Conservation (phyloP, 768 basidiomycete genomes). For the Lentinula raphanica region DNA sequence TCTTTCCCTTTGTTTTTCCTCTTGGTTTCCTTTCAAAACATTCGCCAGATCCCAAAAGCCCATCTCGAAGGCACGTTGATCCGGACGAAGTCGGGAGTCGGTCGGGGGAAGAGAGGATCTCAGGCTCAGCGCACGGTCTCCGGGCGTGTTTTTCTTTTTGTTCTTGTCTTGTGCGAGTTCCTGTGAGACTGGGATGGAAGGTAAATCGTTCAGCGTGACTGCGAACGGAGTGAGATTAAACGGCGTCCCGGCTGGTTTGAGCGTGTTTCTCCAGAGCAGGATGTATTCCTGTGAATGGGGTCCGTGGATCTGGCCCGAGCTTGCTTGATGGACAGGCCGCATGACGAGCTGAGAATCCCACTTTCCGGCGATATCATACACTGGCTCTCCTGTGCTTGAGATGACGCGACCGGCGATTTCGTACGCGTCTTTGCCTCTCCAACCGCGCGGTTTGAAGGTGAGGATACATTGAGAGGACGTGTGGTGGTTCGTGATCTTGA, state of each 20-base stretch:
- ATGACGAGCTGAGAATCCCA: constrained; percentile 96
- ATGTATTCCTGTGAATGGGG: constrained; percentile 62
- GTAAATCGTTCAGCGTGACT: constrained; percentile 87
- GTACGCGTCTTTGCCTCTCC: constrained; percentile 87
- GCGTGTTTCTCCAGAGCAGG: constrained; percentile 89
- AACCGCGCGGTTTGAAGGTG: constrained; percentile 94
- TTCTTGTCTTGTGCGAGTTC: not conserved
- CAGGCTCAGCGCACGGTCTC: constrained; percentile 55
- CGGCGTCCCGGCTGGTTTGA: constrained; percentile 69
- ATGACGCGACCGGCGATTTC: constrained; percentile 87
- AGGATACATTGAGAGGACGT: constrained; percentile 83
- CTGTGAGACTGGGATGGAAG: constrained; percentile 20
- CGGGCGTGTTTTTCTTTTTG: too few relatives aligned
- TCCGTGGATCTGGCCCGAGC: constrained; percentile 43
- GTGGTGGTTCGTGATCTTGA: constrained; percentile 79
- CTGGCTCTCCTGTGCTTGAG: constrained; percentile 56
- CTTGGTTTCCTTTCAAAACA: constrained; percentile 70
- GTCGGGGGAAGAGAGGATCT: constrained; percentile 77
- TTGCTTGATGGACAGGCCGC: too few relatives aligned
- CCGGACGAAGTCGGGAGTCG: constrained; percentile 88
- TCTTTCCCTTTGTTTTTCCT: constrained; percentile 76
- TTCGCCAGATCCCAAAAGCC: constrained; percentile 84
- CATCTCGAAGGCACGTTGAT: constrained; percentile 91
- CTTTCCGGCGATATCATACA: constrained; percentile 88
- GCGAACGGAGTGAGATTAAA: constrained; percentile 97